Evolutionary conservation across 2,329 filamentous ascomycete species (phyloP).

Genomic region (Curvularia lunata): DNA sequence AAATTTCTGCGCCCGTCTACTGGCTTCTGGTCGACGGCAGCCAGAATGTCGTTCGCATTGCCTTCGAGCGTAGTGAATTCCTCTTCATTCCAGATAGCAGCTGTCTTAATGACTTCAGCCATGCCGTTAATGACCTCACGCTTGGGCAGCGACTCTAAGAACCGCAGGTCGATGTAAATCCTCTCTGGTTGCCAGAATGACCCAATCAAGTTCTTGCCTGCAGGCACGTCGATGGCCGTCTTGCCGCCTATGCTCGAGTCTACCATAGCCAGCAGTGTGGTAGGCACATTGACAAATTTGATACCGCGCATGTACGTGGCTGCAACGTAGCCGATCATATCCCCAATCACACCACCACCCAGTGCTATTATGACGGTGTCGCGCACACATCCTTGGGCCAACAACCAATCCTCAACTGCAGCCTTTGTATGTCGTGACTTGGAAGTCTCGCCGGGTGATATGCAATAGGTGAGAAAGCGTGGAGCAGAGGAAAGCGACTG

Average conservation of each 20-base stretch:
- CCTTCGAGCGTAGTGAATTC: slow-evolving; percentile 87
- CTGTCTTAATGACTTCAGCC: slow-evolving; percentile 98
- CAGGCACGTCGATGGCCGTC: slow-evolving; percentile 94
- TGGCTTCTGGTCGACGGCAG: slow-evolving; percentile 69
- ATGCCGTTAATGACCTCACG: slow-evolving; percentile 98
- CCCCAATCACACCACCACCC: slow-evolving; percentile 94
- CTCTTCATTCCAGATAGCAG: slow-evolving; percentile 89
- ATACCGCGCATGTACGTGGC: slow-evolving; percentile 99
- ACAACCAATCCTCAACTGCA: slow-evolving; percentile 96
- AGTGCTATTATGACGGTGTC: slow-evolving; percentile 95
- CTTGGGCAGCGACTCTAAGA: slow-evolving; percentile 86
- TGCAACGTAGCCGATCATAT: slow-evolving; percentile 96
- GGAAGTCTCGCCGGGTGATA: slow-evolving; percentile 89
- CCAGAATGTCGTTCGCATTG: slow-evolving; percentile 78
- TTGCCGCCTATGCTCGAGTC: slow-evolving; percentile 98
- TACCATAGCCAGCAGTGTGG: slow-evolving; percentile 94
- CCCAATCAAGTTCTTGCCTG: slow-evolving; percentile 94
- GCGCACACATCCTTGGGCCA: slow-evolving; percentile 87
- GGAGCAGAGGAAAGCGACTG: slow-evolving; percentile 57
- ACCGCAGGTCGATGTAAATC: slow-evolving; percentile 92
- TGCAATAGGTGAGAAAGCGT: slow-evolving; percentile 85
- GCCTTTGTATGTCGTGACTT: slow-evolving; percentile 94
- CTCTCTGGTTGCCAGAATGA: slow-evolving; percentile 95
- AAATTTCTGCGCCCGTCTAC: slow-evolving; percentile 66
- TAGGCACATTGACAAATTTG: slow-evolving; percentile 94